A percentile compares a stretch with the other conserved stretches of the same genome.
Conservation (phyloP, 2,329 filamentous ascomycete genomes). For the Botryotinia globosa region DNA sequence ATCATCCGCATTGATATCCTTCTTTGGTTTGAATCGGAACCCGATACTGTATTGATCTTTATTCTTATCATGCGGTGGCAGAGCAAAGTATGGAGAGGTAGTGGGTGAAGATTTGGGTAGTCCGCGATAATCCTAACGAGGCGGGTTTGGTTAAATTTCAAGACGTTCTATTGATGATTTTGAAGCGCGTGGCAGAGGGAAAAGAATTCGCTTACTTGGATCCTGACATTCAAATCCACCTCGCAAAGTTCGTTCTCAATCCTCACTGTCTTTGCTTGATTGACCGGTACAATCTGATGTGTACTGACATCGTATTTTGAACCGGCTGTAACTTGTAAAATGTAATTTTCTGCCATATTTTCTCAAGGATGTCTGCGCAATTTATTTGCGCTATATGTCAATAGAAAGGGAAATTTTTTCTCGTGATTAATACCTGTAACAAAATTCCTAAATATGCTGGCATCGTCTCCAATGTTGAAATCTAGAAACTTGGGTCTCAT, state of each 20-base stretch:
- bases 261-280: constrained; percentile 58
- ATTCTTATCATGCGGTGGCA: constrained; percentile 61
- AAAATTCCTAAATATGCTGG: not conserved
- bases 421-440: not conserved
- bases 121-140: constrained; percentile 53
- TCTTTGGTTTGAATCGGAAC: constrained; percentile 73
- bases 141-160: constrained; percentile 17
- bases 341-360: constrained; percentile 67
- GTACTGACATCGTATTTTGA: constrained; percentile 67
- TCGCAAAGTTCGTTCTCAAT: constrained; percentile 65
- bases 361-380: not conserved
- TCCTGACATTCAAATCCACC: constrained; percentile 69
- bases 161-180: not conserved
- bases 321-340: constrained; percentile 79
- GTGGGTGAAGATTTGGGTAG: constrained; percentile 67
- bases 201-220: constrained; percentile 56
- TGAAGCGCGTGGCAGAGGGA: constrained; percentile 31
- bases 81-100: constrained; percentile 74
- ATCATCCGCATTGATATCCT: constrained; percentile 44
- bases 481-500: not conserved
- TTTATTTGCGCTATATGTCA: not conserved
- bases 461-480: not conserved
- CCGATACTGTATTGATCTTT: constrained; percentile 82
- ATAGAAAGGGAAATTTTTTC: not conserved
- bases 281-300: constrained; percentile 76